Conservation (phyloP, 495 filamentous ascomycete species). For the Cudoniella acicularis region DNA sequence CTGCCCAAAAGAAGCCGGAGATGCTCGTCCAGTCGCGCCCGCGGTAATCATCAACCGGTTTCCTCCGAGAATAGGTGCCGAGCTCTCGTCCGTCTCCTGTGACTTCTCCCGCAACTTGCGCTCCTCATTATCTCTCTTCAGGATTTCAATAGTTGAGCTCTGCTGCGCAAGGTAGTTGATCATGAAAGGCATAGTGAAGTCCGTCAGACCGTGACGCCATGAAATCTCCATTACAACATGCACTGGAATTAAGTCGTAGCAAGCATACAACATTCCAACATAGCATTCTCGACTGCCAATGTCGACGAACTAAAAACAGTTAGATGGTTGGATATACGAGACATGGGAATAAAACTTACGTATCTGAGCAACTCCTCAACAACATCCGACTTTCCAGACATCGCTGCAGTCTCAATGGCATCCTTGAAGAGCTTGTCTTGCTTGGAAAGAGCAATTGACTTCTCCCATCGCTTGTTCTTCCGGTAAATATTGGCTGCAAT, state of each 20-base stretch:
- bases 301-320: constrained; percentile 80
- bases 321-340: constrained; percentile 25
- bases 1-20: constrained; percentile 63
- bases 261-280: constrained; percentile 97
- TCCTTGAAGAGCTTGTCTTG: constrained; percentile 99
- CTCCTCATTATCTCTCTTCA: constrained; percentile 97
- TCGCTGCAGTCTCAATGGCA: constrained; percentile 98
- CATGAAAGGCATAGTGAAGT: constrained; percentile 99
- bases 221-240: constrained; percentile 93
- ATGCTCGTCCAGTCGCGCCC: constrained; percentile 55
- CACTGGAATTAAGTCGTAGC: constrained; percentile 94
- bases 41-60: constrained; percentile 98
- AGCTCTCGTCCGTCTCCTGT: constrained; percentile 85
- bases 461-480: constrained; percentile 99
- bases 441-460: constrained; percentile 97
- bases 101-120: constrained; percentile 85
- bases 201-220: constrained; percentile 90
- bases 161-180: constrained; percentile 96
- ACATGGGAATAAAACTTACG: constrained; percentile 58
- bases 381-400: constrained; percentile 83
- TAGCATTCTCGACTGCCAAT: constrained; percentile 99
- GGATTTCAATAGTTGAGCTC: constrained; percentile 72
- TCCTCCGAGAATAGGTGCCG: constrained; percentile 87
- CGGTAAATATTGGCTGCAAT: constrained; percentile 98
- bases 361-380: constrained; percentile 95